phyloP scores from a whole-genome alignment of 371 early-diverging fungal genomes.

The Umbelopsis sp. region DNA sequence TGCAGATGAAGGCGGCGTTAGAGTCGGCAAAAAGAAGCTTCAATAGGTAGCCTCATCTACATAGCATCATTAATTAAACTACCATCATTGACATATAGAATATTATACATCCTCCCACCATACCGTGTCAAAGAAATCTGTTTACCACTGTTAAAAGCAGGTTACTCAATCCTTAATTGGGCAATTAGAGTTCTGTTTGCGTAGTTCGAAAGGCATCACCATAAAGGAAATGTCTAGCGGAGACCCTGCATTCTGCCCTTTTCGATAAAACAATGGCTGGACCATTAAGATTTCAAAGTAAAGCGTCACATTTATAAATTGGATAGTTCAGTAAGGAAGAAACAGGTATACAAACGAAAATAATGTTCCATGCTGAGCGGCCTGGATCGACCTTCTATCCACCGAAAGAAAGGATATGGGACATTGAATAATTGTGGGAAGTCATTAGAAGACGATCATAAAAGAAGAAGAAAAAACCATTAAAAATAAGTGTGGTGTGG shows the following conservation, averaged over 20 bases:
- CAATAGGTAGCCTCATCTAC: slow-evolving; percentile 3
- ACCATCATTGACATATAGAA: too few relatives aligned
- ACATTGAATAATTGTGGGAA: not conserved
- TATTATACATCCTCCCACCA: too few relatives aligned
- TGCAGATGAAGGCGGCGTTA: slow-evolving; percentile 15
- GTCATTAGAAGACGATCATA: not conserved
- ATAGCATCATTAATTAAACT: too few relatives aligned
- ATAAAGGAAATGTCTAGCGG: not conserved
- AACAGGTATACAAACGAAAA: not conserved
- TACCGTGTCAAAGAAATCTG: too few relatives aligned
- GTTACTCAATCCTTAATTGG: too few relatives aligned
- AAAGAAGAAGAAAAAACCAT: not conserved
- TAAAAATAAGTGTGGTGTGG: not conserved
- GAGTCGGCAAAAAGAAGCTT: slow-evolving; percentile 13
- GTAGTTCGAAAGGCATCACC: too few relatives aligned
- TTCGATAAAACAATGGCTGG: not conserved
- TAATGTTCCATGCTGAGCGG: not conserved
- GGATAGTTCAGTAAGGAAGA: not conserved
- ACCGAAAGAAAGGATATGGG: not conserved
- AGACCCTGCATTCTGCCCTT: not conserved
- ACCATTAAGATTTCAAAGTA: too few relatives aligned
- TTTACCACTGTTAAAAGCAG: too few relatives aligned
- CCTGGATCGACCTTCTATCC: slow-evolving; percentile 5
- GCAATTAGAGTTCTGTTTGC: too few relatives aligned
- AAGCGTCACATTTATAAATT: too few relatives aligned